These are phyloP conservation scores for Lepidium didymum DNA, from an alignment of 345 rosid genomes.

Conservation along the genomic window DNA sequence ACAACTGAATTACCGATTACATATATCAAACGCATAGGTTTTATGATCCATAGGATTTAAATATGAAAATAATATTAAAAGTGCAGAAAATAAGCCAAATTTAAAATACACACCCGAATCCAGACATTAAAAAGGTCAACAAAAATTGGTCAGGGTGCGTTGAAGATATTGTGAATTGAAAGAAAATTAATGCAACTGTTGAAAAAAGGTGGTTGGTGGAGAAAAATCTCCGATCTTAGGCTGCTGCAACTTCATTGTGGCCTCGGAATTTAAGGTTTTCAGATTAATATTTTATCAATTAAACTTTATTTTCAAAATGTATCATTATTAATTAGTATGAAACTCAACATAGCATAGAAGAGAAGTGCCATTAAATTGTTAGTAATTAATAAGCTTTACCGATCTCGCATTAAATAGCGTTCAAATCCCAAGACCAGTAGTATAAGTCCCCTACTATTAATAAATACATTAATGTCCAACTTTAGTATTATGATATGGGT, in stretches of 20 bases:
- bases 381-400: constrained; percentile 3
- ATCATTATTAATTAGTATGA: neutral
- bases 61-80: too few species aligned
- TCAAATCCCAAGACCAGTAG: constrained; percentile 26
- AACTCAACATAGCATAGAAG: neutral
- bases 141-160: neutral
- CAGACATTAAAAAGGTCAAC: neutral
- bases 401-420: constrained; percentile 22
- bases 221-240: neutral
- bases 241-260: constrained; percentile 7
- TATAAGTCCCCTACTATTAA: constrained; percentile 4
- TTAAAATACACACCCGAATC: neutral
- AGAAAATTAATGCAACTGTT: neutral
- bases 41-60: too few species aligned
- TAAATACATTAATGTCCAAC: neutral
- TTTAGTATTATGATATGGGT: constrained; percentile 5
- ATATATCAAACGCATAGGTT: too few species aligned
- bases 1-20: too few species aligned
- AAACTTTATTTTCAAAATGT: neutral
- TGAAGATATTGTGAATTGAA: neutral
- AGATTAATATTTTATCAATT: neutral
- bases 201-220: constrained; percentile 12
- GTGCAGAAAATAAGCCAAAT: neutral
- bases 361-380: neutral
- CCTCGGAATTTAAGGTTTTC: constrained; percentile 26